phyloP scores from a whole-genome alignment of 192 early-diverging fungal species.

The Chytriomyces hyalinus region DNA sequence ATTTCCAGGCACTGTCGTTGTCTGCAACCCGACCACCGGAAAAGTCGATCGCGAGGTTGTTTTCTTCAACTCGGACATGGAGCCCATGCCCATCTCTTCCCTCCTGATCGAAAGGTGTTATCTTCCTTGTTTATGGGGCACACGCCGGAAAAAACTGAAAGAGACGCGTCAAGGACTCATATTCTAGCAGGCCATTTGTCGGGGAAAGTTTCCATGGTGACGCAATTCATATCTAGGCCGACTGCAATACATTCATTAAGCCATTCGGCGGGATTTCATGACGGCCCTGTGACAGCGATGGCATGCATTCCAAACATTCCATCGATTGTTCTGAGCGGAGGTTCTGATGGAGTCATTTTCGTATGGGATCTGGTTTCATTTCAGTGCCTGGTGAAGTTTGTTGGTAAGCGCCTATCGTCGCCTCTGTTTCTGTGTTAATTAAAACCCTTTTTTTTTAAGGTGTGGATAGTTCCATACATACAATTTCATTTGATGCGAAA shows the following conservation, averaged over 20 bases:
- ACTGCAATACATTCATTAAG: constrained; percentile 47
- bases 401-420: background rate
- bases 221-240: constrained; percentile 44
- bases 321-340: constrained; percentile 39
- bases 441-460: background rate
- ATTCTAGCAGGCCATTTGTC: constrained; percentile 62
- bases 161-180: constrained; percentile 48
- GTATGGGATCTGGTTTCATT: constrained; percentile 23
- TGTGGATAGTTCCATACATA: constrained; percentile 7
- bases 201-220: constrained; percentile 60
- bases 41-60: constrained; percentile 65
- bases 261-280: constrained; percentile 60
- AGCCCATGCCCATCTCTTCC: constrained; percentile 42
- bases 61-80: constrained; percentile 50
- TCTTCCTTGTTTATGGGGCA: constrained; percentile 4
- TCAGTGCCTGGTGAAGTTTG: constrained; percentile 2
- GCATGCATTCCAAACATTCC: constrained; percentile 30
- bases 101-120: constrained; percentile 64
- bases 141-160: background rate
- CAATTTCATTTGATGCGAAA: constrained; percentile 25
- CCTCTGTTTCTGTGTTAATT: background rate
- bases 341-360: constrained; percentile 21
- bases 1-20: constrained; percentile 54
- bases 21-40: constrained; percentile 63
- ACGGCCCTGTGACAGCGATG: constrained; percentile 54